These are phyloP conservation scores for Drechslerella stenobrocha DNA, from an alignment of 2,329 filamentous ascomycete species.

Conservation along the genomic window DNA sequence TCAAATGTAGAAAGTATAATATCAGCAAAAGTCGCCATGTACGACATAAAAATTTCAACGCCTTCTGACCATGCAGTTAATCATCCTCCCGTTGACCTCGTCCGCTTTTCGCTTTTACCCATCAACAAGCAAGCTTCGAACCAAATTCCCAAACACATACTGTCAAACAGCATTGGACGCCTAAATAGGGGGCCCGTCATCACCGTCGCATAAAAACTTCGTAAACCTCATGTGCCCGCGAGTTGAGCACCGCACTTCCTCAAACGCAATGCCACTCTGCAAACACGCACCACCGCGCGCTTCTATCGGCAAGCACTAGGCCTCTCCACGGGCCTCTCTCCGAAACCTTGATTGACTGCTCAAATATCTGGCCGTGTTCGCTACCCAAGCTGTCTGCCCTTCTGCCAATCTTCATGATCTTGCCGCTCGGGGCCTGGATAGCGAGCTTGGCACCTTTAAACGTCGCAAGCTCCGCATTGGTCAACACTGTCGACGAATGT, in stretches of 20 bases:
- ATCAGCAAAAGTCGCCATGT: neutral
- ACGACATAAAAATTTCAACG: neutral
- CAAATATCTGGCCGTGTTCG: slow-evolving; percentile 67
- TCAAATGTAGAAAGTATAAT: no score
- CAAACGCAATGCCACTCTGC: slow-evolving; percentile 74
- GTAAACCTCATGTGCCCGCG: no score
- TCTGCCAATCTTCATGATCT: slow-evolving; percentile 84
- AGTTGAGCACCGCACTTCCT: slow-evolving; percentile 4
- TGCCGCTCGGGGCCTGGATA: slow-evolving; percentile 89
- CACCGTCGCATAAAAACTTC: neutral
- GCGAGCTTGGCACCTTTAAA: slow-evolving; percentile 90
- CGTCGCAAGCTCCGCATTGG: slow-evolving; percentile 53
- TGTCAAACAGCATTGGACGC: neutral
- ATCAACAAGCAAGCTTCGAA: no score
- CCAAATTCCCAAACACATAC: neutral
- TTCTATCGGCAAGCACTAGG: slow-evolving; percentile 78
- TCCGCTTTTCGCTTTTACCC: neutral
- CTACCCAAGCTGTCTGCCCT: slow-evolving; percentile 69
- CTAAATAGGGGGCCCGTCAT: neutral
- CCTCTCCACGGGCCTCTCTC: slow-evolving; percentile 80
- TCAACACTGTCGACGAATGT: slow-evolving; percentile 69
- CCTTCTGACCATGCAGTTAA: slow-evolving; percentile 3
- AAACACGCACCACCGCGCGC: slow-evolving; percentile 88
- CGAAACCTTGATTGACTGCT: slow-evolving; percentile 87
- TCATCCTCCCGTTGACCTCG: neutral